Evolutionary conservation across 2,329 filamentous ascomycete genomes (phyloP).

Genomic region (Chaetomium strumarium): DNA sequence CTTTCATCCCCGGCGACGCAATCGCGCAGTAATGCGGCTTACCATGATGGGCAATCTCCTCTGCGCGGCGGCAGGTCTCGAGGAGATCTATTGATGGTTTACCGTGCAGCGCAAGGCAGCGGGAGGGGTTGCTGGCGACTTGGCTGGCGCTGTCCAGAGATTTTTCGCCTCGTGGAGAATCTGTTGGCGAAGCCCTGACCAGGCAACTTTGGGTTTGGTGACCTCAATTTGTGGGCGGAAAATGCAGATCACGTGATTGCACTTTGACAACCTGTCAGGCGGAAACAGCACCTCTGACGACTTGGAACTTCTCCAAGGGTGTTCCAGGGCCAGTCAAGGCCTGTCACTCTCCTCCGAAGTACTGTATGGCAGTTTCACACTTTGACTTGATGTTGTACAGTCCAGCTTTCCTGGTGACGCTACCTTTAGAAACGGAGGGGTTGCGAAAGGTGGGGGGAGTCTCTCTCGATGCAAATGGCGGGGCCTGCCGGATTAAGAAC

Average conservation of each 20-base stretch:
- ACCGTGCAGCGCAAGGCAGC: constrained; percentile 24
- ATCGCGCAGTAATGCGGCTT: constrained; percentile 18
- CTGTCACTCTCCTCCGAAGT: too few species aligned
- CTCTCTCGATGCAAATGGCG: not conserved
- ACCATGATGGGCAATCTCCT: constrained; percentile 50
- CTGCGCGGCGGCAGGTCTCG: constrained; percentile 34
- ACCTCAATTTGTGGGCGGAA: constrained; percentile 24
- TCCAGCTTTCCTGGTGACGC: too few species aligned
- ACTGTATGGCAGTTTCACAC: too few species aligned
- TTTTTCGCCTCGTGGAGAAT: constrained; percentile 27
- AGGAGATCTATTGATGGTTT: constrained; percentile 30
- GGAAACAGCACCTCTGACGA: not conserved
- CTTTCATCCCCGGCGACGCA: not conserved
- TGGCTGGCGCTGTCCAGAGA: constrained; percentile 24
- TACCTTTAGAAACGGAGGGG: too few species aligned
- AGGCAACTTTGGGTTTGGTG: constrained; percentile 19
- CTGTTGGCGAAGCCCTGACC: constrained; percentile 23
- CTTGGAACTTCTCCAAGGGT: not conserved
- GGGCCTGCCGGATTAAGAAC: not conserved
- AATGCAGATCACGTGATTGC: constrained; percentile 24
- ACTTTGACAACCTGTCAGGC: not conserved
- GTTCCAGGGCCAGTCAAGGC: too few species aligned
- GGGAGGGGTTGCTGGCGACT: constrained; percentile 25
- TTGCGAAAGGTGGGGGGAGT: not conserved
- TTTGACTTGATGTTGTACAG: not conserved